Base-by-base conservation (phyloP, 805 yeast species). In the Saturnispora zaruensis region DNA sequence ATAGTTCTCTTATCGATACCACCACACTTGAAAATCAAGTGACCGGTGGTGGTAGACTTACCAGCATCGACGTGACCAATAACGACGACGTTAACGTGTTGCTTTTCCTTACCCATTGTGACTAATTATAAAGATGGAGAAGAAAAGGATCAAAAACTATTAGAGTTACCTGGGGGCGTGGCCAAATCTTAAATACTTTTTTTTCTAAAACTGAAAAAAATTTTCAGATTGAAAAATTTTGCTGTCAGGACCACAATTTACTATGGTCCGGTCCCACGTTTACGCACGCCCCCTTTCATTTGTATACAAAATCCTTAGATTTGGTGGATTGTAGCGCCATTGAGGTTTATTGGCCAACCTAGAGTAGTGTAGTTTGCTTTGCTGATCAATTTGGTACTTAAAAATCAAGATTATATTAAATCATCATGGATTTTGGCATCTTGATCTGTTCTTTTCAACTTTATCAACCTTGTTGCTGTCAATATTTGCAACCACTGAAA, bases 61-160 rank as follows among this genome's bases (percentile, higher is more conserved):
- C 91, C 91, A 69, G 97, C 90, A 79, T 91, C 98, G 97, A 93
- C 98, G 96, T 91, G 98, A 78, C 98, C 99, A 77, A 91, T 91
- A 74, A 93, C 98, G 77, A 93, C 99, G 79, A 91, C 95, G 96
- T 91, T 91, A 81, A 91, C 87, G 87, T 91, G 98, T 77, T 80
- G 70, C 85, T 91, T 90, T 71, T 82, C 96, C 78, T 88, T 88
- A 83, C 96, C 96, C 95, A 53, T 53, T 52, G 25, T 48, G 37
- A 23, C 45, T 48, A 46, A 46, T 37, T 23, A 46, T 34, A 34
- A 50, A 44, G 51, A 32, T 33, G 36, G 16, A 23, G 32, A 42
- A 26, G n/a, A 16, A 45, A 18, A 49, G 48, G 21, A 32, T 16
- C 3, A 16, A n/a, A 6, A 18, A 23, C 30, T 16, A 40, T 25